Evolutionary conservation across 345 rosid species (phyloP).

Genomic region (Rhizophora apiculata): DNA sequence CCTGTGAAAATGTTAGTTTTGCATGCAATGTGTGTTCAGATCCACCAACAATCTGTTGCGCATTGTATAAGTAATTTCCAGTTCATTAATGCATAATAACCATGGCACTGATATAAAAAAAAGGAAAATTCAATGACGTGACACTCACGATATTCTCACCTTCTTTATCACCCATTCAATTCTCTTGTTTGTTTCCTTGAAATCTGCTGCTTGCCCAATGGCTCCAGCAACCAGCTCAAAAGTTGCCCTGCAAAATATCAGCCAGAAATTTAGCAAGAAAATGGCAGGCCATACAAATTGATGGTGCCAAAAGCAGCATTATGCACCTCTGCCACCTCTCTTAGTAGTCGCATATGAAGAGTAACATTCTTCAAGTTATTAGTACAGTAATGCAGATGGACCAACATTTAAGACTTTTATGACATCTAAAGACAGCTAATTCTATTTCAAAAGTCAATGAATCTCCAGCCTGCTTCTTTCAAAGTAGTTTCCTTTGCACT

Average conservation of each 20-base stretch:
- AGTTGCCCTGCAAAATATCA: conserved; percentile 52
- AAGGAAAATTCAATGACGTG: too few species aligned
- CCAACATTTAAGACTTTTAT: neutral
- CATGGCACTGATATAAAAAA: too few species aligned
- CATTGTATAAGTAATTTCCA: conserved; percentile 9
- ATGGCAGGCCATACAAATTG: neutral
- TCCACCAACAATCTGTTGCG: conserved; percentile 81
- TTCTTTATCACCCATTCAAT: conserved; percentile 93
- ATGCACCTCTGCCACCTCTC: neutral
- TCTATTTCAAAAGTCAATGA: neutral
- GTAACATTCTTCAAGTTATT: neutral
- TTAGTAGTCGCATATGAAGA: neutral
- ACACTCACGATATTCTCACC: conserved; percentile 37
- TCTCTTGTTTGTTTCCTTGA: conserved; percentile 77
- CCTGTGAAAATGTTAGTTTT: conserved; percentile 92
- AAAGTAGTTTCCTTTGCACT: neutral
- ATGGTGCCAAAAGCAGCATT: neutral
- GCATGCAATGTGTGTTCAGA: conserved; percentile 86
- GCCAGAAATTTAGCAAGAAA: neutral
- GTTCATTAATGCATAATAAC: neutral
- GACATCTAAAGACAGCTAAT: neutral
- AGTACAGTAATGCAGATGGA: neutral
- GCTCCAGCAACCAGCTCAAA: conserved; percentile 85
- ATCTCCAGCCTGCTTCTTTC: neutral
- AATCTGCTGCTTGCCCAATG: conserved; percentile 83